A percentile compares a stretch with the other conserved stretches of the same genome.
phyloP scores from a whole-genome alignment of 2,329 filamentous ascomycete species.

The Phyllosticta paracitricarpa region DNA sequence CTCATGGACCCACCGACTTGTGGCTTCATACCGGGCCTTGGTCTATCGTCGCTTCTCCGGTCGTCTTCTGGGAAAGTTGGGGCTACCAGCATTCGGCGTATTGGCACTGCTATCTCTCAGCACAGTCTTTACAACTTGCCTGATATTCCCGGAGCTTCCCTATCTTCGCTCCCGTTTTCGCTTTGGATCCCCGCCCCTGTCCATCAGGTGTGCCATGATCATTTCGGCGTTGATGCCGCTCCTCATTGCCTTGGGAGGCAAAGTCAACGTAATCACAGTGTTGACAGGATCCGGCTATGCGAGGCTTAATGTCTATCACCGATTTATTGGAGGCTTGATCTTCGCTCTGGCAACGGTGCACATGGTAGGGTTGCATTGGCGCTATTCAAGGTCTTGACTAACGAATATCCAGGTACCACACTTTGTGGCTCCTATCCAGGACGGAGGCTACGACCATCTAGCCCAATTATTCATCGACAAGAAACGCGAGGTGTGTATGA shows the following conservation, averaged over 20 bases:
- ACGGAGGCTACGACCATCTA: constrained; percentile 15
- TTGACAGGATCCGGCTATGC: constrained; percentile 22
- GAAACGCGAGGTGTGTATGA: constrained; percentile 11
- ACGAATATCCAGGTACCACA: constrained; percentile 15
- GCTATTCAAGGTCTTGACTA: neutral
- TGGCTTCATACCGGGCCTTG: constrained; percentile 11
- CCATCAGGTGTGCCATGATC: constrained; percentile 19
- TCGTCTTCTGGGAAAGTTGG: constrained; percentile 10
- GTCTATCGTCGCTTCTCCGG: constrained; percentile 15
- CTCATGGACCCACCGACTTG: constrained; percentile 1
- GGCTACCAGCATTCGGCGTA: constrained; percentile 14
- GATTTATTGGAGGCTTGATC: constrained; percentile 15
- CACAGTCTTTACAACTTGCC: constrained; percentile 13
- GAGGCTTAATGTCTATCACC: constrained; percentile 21
- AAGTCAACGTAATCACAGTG: constrained; percentile 21
- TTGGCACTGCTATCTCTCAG: constrained; percentile 12
- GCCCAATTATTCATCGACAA: constrained; percentile 12
- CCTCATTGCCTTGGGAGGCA: constrained; percentile 19
- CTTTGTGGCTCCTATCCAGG: constrained; percentile 15
- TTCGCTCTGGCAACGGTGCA: constrained; percentile 19
- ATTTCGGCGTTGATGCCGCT: constrained; percentile 20
- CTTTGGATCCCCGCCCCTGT: constrained; percentile 18
- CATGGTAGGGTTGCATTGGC: constrained; percentile 11
- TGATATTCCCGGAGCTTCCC: constrained; percentile 15
- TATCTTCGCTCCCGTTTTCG: constrained; percentile 15